Evolutionary conservation across 2,329 filamentous ascomycete species (phyloP).

Genomic region (Colletotrichum sp.): DNA sequence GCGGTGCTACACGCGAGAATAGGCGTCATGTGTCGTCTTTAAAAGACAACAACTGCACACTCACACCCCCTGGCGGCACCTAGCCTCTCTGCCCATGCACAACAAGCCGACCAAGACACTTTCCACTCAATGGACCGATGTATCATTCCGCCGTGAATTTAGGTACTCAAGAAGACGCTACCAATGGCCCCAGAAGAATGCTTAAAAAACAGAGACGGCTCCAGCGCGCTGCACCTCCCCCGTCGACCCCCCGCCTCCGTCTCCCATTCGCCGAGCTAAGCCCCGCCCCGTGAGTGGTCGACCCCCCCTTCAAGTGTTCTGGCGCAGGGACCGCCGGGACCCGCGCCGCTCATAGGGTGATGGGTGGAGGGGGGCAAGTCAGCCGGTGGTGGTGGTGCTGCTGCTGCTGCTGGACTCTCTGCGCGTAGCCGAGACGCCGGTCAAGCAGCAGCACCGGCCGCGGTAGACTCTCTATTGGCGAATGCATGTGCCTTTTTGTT

Average conservation of each 20-base stretch:
- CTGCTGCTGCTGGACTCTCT: neutral
- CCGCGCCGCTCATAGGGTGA: neutral
- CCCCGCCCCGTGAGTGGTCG: neutral
- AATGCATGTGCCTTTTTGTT: neutral
- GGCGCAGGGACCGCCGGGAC: neutral
- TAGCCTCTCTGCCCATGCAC: neutral
- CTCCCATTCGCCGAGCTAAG: slow-evolving; percentile 1
- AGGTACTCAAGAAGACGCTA: neutral
- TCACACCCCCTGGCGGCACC: neutral
- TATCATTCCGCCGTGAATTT: neutral
- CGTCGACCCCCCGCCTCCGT: neutral
- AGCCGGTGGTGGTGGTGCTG: neutral
- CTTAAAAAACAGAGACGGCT: neutral
- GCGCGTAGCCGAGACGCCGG: neutral
- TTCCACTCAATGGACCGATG: neutral
- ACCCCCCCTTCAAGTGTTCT: neutral
- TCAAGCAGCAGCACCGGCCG: neutral
- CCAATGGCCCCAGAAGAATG: neutral
- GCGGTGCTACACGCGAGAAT: neutral
- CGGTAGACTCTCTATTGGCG: neutral
- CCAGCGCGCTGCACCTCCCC: neutral
- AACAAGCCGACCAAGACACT: neutral
- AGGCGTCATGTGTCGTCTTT: slow-evolving; percentile 1
- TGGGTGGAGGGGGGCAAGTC: too few species aligned
- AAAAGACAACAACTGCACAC: neutral